phyloP scores from a whole-genome alignment of 2,329 filamentous ascomycete genomes.

The Alternaria alternata region DNA sequence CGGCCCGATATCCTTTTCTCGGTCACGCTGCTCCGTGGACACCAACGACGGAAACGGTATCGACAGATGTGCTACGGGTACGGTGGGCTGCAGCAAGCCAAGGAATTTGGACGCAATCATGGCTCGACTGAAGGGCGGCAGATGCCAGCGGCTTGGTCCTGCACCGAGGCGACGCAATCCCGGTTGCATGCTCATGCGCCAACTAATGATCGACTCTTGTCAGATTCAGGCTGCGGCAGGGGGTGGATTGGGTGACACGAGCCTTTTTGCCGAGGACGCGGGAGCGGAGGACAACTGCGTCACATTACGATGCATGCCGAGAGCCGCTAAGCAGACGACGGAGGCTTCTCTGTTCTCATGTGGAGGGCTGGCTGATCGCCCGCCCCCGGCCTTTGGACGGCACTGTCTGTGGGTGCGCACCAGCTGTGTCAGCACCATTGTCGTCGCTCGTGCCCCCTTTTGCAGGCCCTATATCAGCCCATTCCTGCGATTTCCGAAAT shows the following conservation, averaged over 20 bases:
- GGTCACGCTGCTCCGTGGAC: conserved; percentile 28
- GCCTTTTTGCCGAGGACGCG: conserved; percentile 42
- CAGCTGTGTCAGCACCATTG: conserved; percentile 10
- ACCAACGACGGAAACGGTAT: conserved; percentile 29
- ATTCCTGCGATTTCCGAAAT: conserved; percentile 11
- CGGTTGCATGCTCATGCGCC: conserved; percentile 40
- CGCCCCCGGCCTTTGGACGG: conserved; percentile 16
- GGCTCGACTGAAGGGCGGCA: conserved; percentile 21
- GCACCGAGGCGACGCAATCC: conserved; percentile 34
- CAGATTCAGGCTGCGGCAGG: conserved; percentile 38
- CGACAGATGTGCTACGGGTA: conserved; percentile 30
- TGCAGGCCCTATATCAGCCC: conserved; percentile 3
- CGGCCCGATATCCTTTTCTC: conserved; percentile 34
- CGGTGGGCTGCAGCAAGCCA: conserved; percentile 27
- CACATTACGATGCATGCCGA: conserved; percentile 37
- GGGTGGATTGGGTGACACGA: conserved; percentile 41
- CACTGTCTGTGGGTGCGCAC: neutral
- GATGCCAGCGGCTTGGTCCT: conserved; percentile 44
- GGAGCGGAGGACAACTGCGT: conserved; percentile 47
- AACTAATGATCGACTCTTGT: conserved; percentile 43
- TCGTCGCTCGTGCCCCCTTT: conserved; percentile 17
- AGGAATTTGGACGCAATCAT: conserved; percentile 20
- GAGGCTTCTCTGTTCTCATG: conserved; percentile 39
- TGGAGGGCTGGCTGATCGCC: conserved; percentile 40
- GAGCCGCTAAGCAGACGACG: conserved; percentile 41